Evolutionary conservation across 179 eudicot species (phyloP), one percentile per base, ranked within the genome.

Genomic region (Drosera spatulata): DNA sequence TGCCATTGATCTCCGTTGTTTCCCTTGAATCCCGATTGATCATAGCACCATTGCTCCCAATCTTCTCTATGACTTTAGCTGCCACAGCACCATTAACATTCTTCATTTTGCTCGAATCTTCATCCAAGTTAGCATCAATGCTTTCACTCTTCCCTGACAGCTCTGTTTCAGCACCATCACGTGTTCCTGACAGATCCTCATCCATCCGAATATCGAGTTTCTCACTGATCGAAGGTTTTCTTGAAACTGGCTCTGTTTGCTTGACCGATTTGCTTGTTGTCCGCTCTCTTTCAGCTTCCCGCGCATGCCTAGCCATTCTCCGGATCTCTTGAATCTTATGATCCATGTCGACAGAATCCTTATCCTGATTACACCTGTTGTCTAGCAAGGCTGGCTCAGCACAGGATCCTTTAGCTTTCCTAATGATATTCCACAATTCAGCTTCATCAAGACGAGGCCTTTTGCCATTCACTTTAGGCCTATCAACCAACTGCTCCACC

Each of bases 361-460:
- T 14, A 9, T 39, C 47, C 15, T 10, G 51, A 50, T 8, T 54
- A 44, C 56, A 62, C 0, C 64, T 10, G 50, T 44, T 40, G 46
- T 62, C 71, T 14, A 58, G 53, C 13, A 67, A 9, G 39, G 39
- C 73, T 54, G 74, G 8, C 63, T 49, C 61, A 55, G 61, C 56
- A 68, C 55, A 66, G 40, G 66, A 63, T 49, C 64, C 69, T 55
- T 76, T 80, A 41, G 75, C 80, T 60, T 74, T 72, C 55, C 65
- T 55, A 64, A 91, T 91, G 41, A 68, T 76, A 64, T 73, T 74
- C 75, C 77, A 62, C 55, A 91, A 74, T 66, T 71, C 80, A 53
- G 79, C 80, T 70, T 80, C 80, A 54, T 85, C 79, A 61, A 91
- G 73, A 52, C 7, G 60, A 68, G 97, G 96, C 76, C 86, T 85